Percentiles rank a stretch among this genome's conserved stretches.
These are phyloP conservation scores for Exsudoporus frostii DNA, from an alignment of 768 basidiomycete genomes.

Conservation along the genomic window DNA sequence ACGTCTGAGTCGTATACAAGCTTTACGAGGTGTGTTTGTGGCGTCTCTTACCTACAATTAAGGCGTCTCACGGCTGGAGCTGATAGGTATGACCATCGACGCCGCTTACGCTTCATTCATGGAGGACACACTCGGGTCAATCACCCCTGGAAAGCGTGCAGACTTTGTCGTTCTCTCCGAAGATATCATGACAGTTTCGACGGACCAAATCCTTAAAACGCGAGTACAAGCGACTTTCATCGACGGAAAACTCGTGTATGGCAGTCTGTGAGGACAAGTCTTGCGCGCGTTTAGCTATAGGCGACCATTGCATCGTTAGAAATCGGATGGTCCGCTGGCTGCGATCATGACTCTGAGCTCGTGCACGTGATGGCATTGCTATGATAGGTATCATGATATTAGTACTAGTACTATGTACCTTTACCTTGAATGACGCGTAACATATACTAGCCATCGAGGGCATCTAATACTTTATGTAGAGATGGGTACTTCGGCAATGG, in stretches of 20 bases:
- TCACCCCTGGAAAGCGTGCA: constrained; percentile 74
- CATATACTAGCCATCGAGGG: no score
- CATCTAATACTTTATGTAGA: no score
- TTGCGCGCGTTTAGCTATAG: background rate
- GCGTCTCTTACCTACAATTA: background rate
- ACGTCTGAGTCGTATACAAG: constrained; percentile 69
- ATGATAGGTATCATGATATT: no score
- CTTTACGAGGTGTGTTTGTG: constrained; percentile 55
- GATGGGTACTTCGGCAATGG: constrained; percentile 7
- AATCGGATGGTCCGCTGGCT: background rate
- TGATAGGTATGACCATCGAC: constrained; percentile 81
- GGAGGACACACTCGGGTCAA: constrained; percentile 69
- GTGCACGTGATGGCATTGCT: background rate
- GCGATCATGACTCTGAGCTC: background rate
- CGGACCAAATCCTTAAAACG: constrained; percentile 58
- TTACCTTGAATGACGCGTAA: background rate
- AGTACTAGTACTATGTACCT: background rate
- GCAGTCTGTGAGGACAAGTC: constrained; percentile 28
- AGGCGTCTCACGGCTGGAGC: background rate
- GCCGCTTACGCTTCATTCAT: constrained; percentile 86
- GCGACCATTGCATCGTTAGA: background rate
- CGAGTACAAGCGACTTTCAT: constrained; percentile 73
- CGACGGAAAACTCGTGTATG: constrained; percentile 60
- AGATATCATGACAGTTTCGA: constrained; percentile 72
- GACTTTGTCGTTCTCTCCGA: constrained; percentile 84